Evolutionary conservation across 1,284 basidiomycete genomes (phyloP), one percentile per base, ranked within the genome.

Genomic region (Pascua guehoae): DNA sequence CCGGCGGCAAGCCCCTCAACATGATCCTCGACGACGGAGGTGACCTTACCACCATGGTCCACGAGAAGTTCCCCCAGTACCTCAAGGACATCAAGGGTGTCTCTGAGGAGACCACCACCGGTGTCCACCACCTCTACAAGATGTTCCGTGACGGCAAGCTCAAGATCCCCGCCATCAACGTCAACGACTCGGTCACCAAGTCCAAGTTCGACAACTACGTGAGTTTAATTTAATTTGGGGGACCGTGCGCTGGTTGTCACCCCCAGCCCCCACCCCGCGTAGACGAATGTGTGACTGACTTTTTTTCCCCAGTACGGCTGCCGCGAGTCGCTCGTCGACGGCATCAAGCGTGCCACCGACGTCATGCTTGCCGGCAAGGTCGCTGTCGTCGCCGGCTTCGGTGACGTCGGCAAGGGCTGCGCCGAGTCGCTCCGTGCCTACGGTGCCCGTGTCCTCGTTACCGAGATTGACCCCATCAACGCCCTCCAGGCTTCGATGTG

Each of bases 311-410:
- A 89, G 79, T 97, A 97, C 78, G 93, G 93, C 65, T 99, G 95
- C 83, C 91, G 96, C 73, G 96, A 99, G 82, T 99, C 95, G 51
- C 89, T 99, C 67, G 96, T 99, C 67, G 95, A 99, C 78, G 95
- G 95, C 75, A 98, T 99, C 84, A 99, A 99, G 86, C 92, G 95
- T 77, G 95, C 95, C 62, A 99, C 95, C 69, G 95, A 99, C 79
- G 92, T 99, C 78, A 99, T 99, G 95, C 87, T 98, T 76, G 96
- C 96, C 71, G 95, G 95, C 61, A 99, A 99, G 83, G 91, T 98
- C 67, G 94, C 94, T 60, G 90, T 98, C 66, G 95, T 99, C 69
- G 95, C 95, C 69, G 95, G 95, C 63, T 99, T 89, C 79, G 95
- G 95, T 83, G 95, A 99, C 74, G 95, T 99, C 71, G 95, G 95